These are phyloP conservation scores for Citrus hindsii DNA, from an alignment of 345 rosid genomes.

Conservation along the genomic window DNA sequence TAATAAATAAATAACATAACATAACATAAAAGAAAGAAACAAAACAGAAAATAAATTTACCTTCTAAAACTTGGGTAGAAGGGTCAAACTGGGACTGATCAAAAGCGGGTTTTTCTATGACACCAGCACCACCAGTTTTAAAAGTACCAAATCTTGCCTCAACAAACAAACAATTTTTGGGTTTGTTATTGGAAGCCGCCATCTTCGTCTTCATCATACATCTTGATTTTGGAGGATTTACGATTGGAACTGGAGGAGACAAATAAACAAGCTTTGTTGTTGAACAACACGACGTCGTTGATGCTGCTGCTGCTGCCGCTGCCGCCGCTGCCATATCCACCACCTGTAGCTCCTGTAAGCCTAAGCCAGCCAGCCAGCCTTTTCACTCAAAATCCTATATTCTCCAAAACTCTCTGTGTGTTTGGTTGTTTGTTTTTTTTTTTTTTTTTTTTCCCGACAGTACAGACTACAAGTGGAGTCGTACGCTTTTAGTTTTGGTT, in stretches of 20 bases:
- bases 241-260: not conserved
- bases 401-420: too few relatives aligned
- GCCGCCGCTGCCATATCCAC: not conserved
- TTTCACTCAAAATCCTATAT: too few relatives aligned
- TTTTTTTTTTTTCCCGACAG: too few relatives aligned
- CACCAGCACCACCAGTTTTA: constrained; percentile 24
- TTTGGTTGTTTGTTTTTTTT: too few relatives aligned
- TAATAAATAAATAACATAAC: too few relatives aligned
- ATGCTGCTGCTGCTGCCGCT: not conserved
- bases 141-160: constrained; percentile 18
- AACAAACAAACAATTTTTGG: not conserved
- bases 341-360: not conserved
- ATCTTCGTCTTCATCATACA: not conserved
- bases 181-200: not conserved
- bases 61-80: constrained; percentile 27
- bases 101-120: constrained; percentile 25
- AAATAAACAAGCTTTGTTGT: not conserved
- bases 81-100: constrained; percentile 33
- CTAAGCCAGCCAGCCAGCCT: too few relatives aligned
- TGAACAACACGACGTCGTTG: not conserved
- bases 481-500: too few relatives aligned
- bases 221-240: not conserved
- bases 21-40: not conserved
- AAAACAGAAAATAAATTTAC: constrained; percentile 2
- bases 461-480: too few relatives aligned